These are phyloP conservation scores for Botrytis galanthina DNA, from an alignment of 2,329 filamentous ascomycete species.

Conservation along the genomic window DNA sequence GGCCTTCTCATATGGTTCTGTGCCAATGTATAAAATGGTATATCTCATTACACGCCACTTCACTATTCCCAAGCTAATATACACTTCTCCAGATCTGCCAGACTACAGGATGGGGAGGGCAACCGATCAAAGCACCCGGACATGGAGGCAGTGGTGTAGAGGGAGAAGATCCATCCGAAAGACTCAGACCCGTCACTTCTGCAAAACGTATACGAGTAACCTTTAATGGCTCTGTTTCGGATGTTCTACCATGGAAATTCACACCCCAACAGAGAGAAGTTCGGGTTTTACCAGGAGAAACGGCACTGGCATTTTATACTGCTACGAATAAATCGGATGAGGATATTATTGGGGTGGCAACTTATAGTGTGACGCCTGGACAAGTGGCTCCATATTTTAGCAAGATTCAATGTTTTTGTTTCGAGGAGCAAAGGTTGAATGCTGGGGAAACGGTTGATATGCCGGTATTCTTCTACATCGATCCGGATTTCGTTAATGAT, in stretches of 20 bases:
- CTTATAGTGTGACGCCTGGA: conserved; percentile 92
- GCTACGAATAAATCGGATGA: conserved; percentile 86
- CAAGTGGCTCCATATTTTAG: conserved; percentile 97
- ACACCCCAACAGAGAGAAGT: conserved; percentile 95
- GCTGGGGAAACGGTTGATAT: conserved; percentile 98
- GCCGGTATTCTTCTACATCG: conserved; percentile 99
- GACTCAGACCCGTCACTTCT: conserved; percentile 75
- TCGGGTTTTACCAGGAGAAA: conserved; percentile 91
- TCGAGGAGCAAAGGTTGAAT: conserved; percentile 92
- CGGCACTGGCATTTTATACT: conserved; percentile 94
- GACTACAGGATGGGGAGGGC: conserved; percentile 87
- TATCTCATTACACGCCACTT: conserved; percentile 23
- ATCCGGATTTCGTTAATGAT: conserved; percentile 91
- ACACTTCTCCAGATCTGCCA: conserved; percentile 63
- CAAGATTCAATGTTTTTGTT: conserved; percentile 99
- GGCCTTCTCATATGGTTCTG: conserved; percentile 77
- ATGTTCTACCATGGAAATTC: conserved; percentile 97
- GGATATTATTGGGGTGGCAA: conserved; percentile 97
- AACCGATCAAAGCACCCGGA: conserved; percentile 78
- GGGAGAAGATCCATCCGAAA: conserved; percentile 65
- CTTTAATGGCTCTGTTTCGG: conserved; percentile 93
- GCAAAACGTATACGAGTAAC: conserved; percentile 89
- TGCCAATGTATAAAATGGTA: conserved; percentile 86
- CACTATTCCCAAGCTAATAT: conserved; percentile 21
- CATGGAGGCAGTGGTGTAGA: conserved; percentile 55